These are phyloP conservation scores for Martiniozyma abietophila DNA, from an alignment of 805 yeast species.

Conservation along the genomic window DNA sequence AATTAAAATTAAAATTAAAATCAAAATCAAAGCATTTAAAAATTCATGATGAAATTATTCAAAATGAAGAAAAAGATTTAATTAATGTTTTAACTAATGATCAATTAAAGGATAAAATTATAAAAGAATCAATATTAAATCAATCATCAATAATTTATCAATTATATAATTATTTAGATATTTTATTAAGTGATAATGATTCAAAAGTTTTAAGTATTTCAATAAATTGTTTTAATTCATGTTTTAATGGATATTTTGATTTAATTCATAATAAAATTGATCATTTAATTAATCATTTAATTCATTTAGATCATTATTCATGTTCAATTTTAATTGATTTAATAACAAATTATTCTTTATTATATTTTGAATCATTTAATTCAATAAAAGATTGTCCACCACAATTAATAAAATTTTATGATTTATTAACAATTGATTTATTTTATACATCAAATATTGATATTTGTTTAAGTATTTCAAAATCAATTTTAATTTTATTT, in stretches of 20 bases:
- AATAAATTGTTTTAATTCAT: constrained; percentile 42
- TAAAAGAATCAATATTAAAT: constrained; percentile 18
- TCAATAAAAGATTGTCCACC: constrained; percentile 11
- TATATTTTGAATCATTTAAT: constrained; percentile 35
- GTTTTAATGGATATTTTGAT: constrained; percentile 50
- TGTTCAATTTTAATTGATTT: constrained; percentile 52
- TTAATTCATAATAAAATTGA: constrained; percentile 65
- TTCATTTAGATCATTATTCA: constrained; percentile 64
- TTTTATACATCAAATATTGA: no score
- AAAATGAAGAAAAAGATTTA: constrained; percentile 4
- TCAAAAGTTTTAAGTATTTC: constrained; percentile 64
- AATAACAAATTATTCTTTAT: constrained; percentile 56
- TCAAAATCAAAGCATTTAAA: background rate
- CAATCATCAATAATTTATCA: constrained; percentile 37
- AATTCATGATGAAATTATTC: background rate
- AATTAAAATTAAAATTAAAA: background rate
- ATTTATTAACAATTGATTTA: no score
- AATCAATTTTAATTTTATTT: no score
- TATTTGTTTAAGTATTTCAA: no score
- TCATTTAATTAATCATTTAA: constrained; percentile 29
- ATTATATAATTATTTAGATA: constrained; percentile 38
- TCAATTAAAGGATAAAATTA: background rate
- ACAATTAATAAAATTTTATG: constrained; percentile 50
- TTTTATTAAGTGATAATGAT: constrained; percentile 56
- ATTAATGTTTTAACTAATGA: no score